These are phyloP conservation scores for Sarocladium brachiariae DNA, from an alignment of 2,329 filamentous ascomycete genomes.

Conservation along the genomic window DNA sequence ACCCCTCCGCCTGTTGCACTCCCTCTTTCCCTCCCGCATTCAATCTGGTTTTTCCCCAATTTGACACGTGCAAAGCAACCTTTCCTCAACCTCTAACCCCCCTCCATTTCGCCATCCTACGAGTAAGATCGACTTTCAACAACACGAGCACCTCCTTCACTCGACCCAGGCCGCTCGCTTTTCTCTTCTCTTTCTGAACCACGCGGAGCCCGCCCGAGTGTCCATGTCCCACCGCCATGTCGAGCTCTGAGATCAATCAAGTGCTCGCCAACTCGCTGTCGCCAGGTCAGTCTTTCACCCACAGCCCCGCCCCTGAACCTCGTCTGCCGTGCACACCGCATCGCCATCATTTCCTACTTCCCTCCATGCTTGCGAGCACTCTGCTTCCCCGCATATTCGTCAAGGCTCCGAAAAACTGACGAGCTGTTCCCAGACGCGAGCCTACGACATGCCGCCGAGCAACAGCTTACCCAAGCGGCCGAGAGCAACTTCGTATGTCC, in stretches of 20 bases:
- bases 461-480: constrained; percentile 86
- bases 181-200: not conserved
- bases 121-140: too few relatives aligned
- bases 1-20: constrained; percentile 6
- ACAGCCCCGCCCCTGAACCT: constrained; percentile 10
- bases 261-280: constrained; percentile 97
- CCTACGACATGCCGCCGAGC: constrained; percentile 84
- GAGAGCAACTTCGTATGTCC: constrained; percentile 84
- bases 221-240: constrained; percentile 43
- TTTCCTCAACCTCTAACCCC: not conserved
- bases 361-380: not conserved
- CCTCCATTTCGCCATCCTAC: too few relatives aligned
- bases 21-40: constrained; percentile 3
- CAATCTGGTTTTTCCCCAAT: constrained; percentile 7
- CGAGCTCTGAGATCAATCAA: constrained; percentile 88
- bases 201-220: constrained; percentile 4
- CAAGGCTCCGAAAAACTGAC: constrained; percentile 1
- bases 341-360: constrained; percentile 10
- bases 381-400: not conserved
- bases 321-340: constrained; percentile 9
- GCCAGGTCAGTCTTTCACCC: constrained; percentile 60
- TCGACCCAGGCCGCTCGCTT: not conserved
- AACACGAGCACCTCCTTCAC: not conserved
- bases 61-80: constrained; percentile 9
- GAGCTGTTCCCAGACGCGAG: constrained; percentile 61